Percentiles rank a stretch among this genome's conserved stretches.
Evolutionary conservation across 2,329 filamentous ascomycete genomes (phyloP).

Genomic region (Xylariomycetidae sp.): DNA sequence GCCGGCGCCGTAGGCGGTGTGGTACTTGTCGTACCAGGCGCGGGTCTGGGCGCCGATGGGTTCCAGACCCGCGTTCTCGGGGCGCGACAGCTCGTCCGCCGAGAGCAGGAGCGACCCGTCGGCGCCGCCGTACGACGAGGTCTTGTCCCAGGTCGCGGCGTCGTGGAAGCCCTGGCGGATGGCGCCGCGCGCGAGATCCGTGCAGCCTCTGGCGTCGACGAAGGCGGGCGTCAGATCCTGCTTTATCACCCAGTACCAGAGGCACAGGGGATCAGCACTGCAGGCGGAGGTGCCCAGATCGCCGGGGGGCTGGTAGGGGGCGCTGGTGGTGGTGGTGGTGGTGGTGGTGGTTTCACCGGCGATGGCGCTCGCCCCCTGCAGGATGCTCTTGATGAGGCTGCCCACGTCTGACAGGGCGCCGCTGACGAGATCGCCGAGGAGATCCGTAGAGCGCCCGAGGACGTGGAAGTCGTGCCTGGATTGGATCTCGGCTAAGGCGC

Average conservation of each 20-base stretch:
- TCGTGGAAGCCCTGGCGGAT: conserved; percentile 45
- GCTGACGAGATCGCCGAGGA: conserved; percentile 19
- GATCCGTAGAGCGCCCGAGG: conserved; percentile 12
- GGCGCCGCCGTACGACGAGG: conserved; percentile 35
- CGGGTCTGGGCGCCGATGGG: conserved; percentile 33
- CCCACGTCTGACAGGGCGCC: conserved; percentile 11
- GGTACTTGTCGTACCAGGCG: conserved; percentile 34
- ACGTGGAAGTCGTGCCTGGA: conserved; percentile 13
- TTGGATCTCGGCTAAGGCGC: conserved; percentile 19
- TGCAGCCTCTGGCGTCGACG: conserved; percentile 29
- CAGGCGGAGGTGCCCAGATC: conserved; percentile 19
- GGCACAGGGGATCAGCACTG: conserved; percentile 28
- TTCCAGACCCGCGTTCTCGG: conserved; percentile 42
- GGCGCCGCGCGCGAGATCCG: conserved; percentile 35
- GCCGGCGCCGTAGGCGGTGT: conserved; percentile 32
- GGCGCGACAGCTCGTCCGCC: conserved; percentile 33
- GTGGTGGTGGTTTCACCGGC: conserved; percentile 7
- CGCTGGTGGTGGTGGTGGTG: conserved; percentile 8
- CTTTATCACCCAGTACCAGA: conserved; percentile 37
- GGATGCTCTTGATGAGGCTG: conserved; percentile 17
- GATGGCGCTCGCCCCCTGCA: conserved; percentile 12
- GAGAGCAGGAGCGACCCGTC: conserved; percentile 41
- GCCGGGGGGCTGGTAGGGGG: conserved; percentile 16
- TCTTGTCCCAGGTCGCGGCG: conserved; percentile 36
- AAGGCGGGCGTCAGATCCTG: conserved; percentile 31